Evolutionary conservation across 345 rosid genomes (phyloP), one percentile per base, ranked within the genome.

Genomic region (Limnanthes douglasii): DNA sequence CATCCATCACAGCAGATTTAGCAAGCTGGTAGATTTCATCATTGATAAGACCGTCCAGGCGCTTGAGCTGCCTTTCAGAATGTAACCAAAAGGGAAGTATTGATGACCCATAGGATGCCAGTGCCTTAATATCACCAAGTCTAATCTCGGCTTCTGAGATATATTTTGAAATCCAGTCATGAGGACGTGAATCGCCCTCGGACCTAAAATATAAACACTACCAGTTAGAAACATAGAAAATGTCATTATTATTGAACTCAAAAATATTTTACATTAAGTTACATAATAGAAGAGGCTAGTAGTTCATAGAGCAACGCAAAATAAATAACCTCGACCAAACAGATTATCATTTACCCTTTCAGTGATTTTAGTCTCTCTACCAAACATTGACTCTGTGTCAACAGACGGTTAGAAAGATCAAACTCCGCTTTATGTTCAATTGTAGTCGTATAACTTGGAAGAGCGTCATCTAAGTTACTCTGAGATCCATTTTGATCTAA

Each of bases 81-180:
- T 84, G 90, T 21, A 43, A 53, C 98, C 98, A 90, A 56, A 75
- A 90, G 1, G 96, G 73, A 31, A 53, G 67, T 55, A 90, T 46
- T 34, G 72, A 57, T 15, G 72, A 53, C 36, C 74, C 75, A 39
- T 62, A 44, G 4, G 53, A 43, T 28, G 57, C 49, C 45, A 90
- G 93, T 7, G 88, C 66, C 47, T 62, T 72, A 31, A 77, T 57
- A 61, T 90, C 95, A 37, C 75, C 77, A 58, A 76, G 82, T 54
- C 98, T 79, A 29, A 75, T 63, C 63, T 84, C 84, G 46, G 69
- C 49, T 70, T 90, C 98, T 24, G 64, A 37, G 37, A 56, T 54
- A 55, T 70, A 77, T 52, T 65, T 78, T 26, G 63, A 54, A 29
- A 71, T 48, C 73, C 64, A 57, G 46, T 65, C 75, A 46, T 35